Evolutionary conservation across 192 early-diverging fungal genomes (phyloP).

Genomic region (Jimgerdemannia flammicorona): DNA sequence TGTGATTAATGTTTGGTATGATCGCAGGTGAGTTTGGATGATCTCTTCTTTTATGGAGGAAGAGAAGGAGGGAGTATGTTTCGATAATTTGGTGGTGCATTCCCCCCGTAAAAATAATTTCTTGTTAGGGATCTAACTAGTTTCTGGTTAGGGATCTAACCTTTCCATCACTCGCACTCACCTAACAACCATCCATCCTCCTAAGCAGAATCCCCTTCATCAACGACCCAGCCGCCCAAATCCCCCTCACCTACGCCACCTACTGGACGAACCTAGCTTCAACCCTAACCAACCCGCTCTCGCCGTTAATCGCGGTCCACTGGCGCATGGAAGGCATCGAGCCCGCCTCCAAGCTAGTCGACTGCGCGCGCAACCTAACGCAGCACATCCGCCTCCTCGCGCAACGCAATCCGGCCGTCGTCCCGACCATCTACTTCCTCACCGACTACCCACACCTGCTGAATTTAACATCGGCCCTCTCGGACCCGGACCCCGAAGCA

Average conservation of each 20-base stretch:
- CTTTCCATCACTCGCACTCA: not conserved
- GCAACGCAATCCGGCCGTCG: not conserved
- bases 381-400: not conserved
- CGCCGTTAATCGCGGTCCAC: not conserved
- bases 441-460: constrained; percentile 5
- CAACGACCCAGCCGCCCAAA: not conserved
- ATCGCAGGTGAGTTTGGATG: not conserved
- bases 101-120: too few relatives aligned
- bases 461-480: not conserved
- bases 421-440: not conserved
- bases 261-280: not conserved
- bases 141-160: not conserved
- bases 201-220: not conserved
- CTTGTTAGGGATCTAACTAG: not conserved
- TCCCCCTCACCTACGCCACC: not conserved
- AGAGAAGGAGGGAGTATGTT: not conserved
- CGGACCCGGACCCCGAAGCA: too few relatives aligned
- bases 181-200: not conserved
- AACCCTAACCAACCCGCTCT: not conserved
- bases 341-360: not conserved
- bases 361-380: not conserved
- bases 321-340: constrained; percentile 5
- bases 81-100: too few relatives aligned
- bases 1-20: constrained; percentile 1
- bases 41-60: not conserved